Conservation (phyloP, 495 filamentous ascomycete genomes). For the Aspergillus funiculosus region DNA sequence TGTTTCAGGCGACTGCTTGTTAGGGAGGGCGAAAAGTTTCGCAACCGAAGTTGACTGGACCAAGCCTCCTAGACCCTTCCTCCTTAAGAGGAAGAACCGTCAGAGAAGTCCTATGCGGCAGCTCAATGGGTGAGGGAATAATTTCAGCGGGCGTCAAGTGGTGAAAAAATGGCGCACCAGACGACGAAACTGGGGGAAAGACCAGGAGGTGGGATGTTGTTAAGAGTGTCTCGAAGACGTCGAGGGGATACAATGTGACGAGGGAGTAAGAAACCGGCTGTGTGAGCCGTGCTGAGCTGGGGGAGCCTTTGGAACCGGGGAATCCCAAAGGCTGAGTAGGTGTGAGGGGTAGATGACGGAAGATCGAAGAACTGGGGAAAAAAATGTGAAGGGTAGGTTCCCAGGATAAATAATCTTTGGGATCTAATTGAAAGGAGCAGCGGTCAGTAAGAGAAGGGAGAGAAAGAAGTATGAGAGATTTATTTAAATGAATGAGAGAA, state of each 20-base stretch:
- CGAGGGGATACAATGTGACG: slow-evolving; percentile 72
- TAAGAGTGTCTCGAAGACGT: slow-evolving; percentile 58
- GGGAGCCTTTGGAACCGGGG: slow-evolving; percentile 52
- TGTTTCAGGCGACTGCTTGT: slow-evolving; percentile 45
- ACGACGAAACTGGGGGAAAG: slow-evolving; percentile 50
- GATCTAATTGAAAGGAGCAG: slow-evolving; percentile 12
- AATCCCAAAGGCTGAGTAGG: slow-evolving; percentile 55
- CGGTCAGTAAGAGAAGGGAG: slow-evolving; percentile 13
- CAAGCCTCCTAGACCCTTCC: slow-evolving; percentile 91
- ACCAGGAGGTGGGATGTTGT: slow-evolving; percentile 67
- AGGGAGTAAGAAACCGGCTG: slow-evolving; percentile 57
- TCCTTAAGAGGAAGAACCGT: slow-evolving; percentile 93
- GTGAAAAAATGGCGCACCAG: slow-evolving; percentile 47
- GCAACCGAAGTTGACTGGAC: slow-evolving; percentile 76
- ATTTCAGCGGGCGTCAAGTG: slow-evolving; percentile 49
- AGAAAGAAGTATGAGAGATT: slow-evolving; percentile 19
- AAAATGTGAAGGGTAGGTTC: slow-evolving; percentile 10
- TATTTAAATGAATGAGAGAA: too few relatives aligned
- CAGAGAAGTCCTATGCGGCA: slow-evolving; percentile 98
- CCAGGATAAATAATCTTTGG: slow-evolving; percentile 2
- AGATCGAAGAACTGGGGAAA: slow-evolving; percentile 6
- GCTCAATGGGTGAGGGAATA: slow-evolving; percentile 62
- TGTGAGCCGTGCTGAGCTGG: slow-evolving; percentile 64
- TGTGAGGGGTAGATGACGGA: slow-evolving; percentile 2
- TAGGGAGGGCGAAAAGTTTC: slow-evolving; percentile 90